Evolutionary conservation across 2,329 filamentous ascomycete species (phyloP).

Genomic region (Sporothrix euskadiensis): DNA sequence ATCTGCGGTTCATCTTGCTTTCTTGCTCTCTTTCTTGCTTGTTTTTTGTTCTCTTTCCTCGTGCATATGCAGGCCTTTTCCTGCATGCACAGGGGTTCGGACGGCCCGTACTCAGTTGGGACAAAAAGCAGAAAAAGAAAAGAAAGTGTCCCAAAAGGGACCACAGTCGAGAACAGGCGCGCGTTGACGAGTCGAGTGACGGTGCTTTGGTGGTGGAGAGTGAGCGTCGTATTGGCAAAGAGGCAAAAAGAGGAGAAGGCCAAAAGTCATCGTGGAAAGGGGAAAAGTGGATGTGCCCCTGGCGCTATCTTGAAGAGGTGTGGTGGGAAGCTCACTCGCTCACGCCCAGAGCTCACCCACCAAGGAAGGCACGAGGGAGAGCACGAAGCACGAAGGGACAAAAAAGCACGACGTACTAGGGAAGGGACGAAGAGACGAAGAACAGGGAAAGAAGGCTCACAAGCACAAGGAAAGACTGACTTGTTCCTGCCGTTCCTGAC

Average conservation of each 20-base stretch:
- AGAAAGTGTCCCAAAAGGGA: background rate
- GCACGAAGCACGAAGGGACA: background rate
- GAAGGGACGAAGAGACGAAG: background rate
- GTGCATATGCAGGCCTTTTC: background rate
- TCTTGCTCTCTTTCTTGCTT: background rate
- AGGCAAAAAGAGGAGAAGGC: background rate
- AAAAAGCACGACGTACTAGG: background rate
- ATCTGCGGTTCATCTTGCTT: background rate
- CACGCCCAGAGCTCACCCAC: background rate
- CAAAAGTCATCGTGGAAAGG: background rate
- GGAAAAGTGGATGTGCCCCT: slow-evolving; percentile 24
- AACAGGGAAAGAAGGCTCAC: background rate
- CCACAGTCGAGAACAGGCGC: background rate
- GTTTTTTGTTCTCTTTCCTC: background rate
- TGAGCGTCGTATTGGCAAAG: slow-evolving; percentile 7
- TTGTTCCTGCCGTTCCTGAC: slow-evolving; percentile 3
- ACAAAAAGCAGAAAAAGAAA: background rate
- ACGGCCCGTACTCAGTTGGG: too few relatives aligned
- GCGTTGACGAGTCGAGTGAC: slow-evolving; percentile 15
- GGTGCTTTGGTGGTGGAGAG: background rate
- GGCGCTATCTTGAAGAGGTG: slow-evolving; percentile 17
- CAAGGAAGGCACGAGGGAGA: slow-evolving; percentile 1
- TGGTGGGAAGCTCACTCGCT: background rate
- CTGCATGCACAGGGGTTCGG: slow-evolving; percentile 15
- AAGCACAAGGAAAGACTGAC: background rate